phyloP scores from a whole-genome alignment of 208 protist genomes.

The Leishmania braziliensis region DNA sequence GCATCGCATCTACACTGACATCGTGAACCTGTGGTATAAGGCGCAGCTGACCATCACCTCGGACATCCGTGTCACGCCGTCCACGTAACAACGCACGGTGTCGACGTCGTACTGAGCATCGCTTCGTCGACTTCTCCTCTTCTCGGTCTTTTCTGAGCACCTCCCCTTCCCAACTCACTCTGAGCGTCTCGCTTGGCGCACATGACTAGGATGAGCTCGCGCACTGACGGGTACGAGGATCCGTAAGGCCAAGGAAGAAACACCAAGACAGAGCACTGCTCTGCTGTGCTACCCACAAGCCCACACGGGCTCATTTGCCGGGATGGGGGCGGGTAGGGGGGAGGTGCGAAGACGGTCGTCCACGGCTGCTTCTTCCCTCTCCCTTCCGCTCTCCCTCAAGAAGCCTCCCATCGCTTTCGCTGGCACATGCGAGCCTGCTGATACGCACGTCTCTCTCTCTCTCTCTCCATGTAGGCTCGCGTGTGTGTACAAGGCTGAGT shows the following conservation, averaged over 20 bases:
- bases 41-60: slow-evolving; percentile 72
- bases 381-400: slow-evolving; percentile 1
- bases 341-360: neutral
- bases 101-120: neutral
- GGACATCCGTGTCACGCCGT: slow-evolving; percentile 68
- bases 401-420: neutral
- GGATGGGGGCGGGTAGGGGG: neutral
- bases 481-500: neutral
- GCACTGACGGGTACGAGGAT: neutral
- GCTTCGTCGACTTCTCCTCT: neutral
- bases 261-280: neutral
- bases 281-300: neutral
- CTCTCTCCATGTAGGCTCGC: neutral
- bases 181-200: neutral
- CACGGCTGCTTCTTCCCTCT: slow-evolving; percentile 1
- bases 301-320: neutral
- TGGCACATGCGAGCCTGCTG: neutral
- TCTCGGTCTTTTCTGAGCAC: slow-evolving; percentile 9
- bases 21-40: slow-evolving; percentile 64
- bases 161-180: neutral
- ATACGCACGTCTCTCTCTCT: neutral
- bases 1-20: slow-evolving; percentile 52
- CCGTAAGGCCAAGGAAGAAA: neutral
- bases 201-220: neutral
- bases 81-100: slow-evolving; percentile 13